Percentiles rank a stretch among this genome's conserved stretches.
Evolutionary conservation across 805 yeast genomes (phyloP).

Genomic region (Metschnikowia chrysomelidarum): DNA sequence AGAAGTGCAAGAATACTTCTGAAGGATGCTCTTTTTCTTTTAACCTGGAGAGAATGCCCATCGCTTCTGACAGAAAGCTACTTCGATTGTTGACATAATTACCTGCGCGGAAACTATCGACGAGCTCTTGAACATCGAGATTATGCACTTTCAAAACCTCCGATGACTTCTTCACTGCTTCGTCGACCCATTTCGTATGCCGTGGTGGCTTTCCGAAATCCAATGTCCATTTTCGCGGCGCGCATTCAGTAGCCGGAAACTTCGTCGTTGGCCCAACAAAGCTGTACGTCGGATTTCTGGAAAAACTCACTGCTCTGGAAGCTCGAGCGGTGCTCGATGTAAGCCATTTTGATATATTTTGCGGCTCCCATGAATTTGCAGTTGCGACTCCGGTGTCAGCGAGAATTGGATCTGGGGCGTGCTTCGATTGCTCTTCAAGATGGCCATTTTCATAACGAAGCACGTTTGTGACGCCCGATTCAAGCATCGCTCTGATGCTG

Average conservation of each 20-base stretch:
- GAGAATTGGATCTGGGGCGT: too few relatives aligned
- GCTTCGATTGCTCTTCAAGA: too few relatives aligned
- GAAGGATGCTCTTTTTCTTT: background rate
- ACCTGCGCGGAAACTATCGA: background rate
- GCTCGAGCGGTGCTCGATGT: too few relatives aligned
- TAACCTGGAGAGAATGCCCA: too few relatives aligned
- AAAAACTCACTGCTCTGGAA: too few relatives aligned
- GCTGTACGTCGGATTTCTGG: constrained; percentile 3
- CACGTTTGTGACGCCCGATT: too few relatives aligned
- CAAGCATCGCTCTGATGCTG: constrained; percentile 31
- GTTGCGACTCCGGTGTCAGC: too few relatives aligned
- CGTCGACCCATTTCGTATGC: constrained; percentile 1
- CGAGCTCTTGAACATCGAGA: background rate
- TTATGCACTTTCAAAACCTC: background rate
- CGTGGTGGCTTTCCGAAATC: background rate
- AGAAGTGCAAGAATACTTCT: background rate
- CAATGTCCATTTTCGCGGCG: constrained; percentile 6
- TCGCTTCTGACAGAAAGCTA: too few relatives aligned
- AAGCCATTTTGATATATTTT: too few relatives aligned
- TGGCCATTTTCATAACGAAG: too few relatives aligned
- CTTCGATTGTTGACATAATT: background rate
- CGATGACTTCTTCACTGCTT: background rate
- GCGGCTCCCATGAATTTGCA: too few relatives aligned
- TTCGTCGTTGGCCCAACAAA: constrained; percentile 3
- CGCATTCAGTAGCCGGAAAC: constrained; percentile 5